Conservation (phyloP, 805 yeast species). For the Dipodascopsis uninucleata region DNA sequence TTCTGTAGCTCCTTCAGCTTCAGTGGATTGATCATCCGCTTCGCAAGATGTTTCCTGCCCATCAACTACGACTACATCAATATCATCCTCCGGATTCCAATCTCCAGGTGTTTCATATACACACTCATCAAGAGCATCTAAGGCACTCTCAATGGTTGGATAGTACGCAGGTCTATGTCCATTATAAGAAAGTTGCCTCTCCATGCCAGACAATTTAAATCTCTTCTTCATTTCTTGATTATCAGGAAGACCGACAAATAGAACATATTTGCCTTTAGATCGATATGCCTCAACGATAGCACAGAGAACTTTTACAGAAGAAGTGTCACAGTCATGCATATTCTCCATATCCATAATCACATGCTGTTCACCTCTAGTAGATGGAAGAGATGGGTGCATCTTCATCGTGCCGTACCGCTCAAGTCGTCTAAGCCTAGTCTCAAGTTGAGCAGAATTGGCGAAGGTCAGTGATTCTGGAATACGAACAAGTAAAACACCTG, state of each 20-base stretch:
- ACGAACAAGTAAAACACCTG: slow-evolving; percentile 72
- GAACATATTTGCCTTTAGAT: slow-evolving; percentile 53
- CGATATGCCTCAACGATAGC: slow-evolving; percentile 58
- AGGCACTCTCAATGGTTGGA: slow-evolving; percentile 55
- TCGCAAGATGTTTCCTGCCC: no score
- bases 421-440: slow-evolving; percentile 59
- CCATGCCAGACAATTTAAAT: slow-evolving; percentile 55
- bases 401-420: slow-evolving; percentile 73
- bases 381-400: slow-evolving; percentile 72
- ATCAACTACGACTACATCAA: slow-evolving; percentile 12
- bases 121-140: slow-evolving; percentile 44
- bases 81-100: slow-evolving; percentile 21
- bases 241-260: slow-evolving; percentile 58
- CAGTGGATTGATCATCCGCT: no score
- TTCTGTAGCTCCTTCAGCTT: no score
- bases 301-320: slow-evolving; percentile 68
- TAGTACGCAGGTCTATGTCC: slow-evolving; percentile 39
- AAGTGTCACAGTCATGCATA: slow-evolving; percentile 74
- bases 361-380: slow-evolving; percentile 46
- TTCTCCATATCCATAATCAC: slow-evolving; percentile 78
- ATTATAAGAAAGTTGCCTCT: slow-evolving; percentile 37
- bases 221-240: slow-evolving; percentile 46
- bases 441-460: slow-evolving; percentile 76
- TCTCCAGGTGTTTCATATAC: slow-evolving; percentile 23
- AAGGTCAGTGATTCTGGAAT: slow-evolving; percentile 87